Percentiles rank a stretch among this genome's conserved stretches.
These are phyloP conservation scores for Musa troglodytarum DNA, from an alignment of 176 grass and related monocot genomes.

Conservation along the genomic window DNA sequence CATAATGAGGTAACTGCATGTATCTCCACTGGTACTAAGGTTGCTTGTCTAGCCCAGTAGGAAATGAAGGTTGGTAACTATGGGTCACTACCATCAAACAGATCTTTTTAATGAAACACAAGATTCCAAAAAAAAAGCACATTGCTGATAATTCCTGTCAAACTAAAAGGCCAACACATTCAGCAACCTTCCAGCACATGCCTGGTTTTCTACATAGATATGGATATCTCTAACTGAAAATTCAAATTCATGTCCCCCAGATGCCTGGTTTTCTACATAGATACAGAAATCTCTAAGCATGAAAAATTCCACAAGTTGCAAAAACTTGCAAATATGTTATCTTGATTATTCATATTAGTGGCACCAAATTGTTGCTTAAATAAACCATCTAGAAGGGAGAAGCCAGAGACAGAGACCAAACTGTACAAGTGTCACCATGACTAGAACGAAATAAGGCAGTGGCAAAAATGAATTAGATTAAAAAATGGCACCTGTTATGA, in stretches of 20 bases:
- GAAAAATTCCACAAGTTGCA: no score
- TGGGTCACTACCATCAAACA: neutral
- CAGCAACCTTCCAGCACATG: neutral
- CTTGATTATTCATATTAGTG: no score
- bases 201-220: no score
- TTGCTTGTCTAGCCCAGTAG: neutral
- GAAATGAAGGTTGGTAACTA: neutral
- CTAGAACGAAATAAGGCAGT: neutral
- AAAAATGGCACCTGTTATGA: slow-evolving; percentile 60
- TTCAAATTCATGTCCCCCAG: no score
- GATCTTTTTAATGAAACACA: neutral
- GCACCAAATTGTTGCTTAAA: neutral
- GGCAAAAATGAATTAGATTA: neutral
- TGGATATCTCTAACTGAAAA: neutral
- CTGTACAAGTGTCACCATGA: neutral
- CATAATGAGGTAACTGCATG: neutral
- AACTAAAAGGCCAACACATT: neutral
- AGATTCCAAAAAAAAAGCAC: neutral
- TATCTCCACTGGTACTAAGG: neutral
- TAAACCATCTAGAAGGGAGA: neutral
- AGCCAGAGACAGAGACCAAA: neutral
- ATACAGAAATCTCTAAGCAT: no score
- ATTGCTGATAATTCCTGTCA: neutral
- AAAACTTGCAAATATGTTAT: no score
- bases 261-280: no score